Base-by-base conservation (phyloP, 2,329 filamentous ascomycete species). In the Gaeumannomyces sp. region DNA sequence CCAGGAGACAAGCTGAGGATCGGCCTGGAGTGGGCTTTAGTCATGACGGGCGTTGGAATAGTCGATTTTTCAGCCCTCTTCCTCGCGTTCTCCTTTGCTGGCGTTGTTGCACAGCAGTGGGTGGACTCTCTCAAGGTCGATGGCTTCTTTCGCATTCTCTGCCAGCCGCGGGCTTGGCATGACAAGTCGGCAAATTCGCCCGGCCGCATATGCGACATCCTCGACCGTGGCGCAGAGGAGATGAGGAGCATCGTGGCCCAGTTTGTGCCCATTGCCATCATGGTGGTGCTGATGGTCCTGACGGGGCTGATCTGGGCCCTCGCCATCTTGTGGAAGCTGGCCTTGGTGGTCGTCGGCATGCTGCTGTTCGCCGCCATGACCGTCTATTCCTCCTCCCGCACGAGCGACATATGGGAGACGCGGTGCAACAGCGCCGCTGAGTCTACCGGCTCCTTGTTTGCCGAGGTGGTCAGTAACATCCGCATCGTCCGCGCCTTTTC, bases 221-320 rank as follows among this genome's bases (percentile, higher is more conserved):
- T 98, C 0, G 92, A 96, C 71, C 85, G 89, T 22, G 91, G 92
- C 70, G 90, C 89, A 0, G 93, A 98, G 73, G 92, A 97, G 72
- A 93, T 95, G 85, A 85, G 91, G 11, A 93, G 91, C 69, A 78
- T 98, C 0, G 81, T 96, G 0, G 90, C 91, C 2, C 85, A 90
- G 1, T 96, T 97, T 71, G 81, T 89, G 0, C 89, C 90, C 1
- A 85, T 90, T 64, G 75, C 89, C 0, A 80, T 93, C 19, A 85
- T 89, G 13, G 87, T 90, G 4, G 72, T 80, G 0, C 76, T 86
- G 63, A 93, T 96, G 82, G 81, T 91, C 25, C 65, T 77, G 0
- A 83, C 89, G n/a, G 87, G 91, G 0, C 71, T 95, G 8, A 71
- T 83, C 2, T 97, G 93, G 93, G 88, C 91, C 4, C 74, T 96